phyloP scores from a whole-genome alignment of 2,329 filamentous ascomycete species.

The Ceratocystis alfenasii region DNA sequence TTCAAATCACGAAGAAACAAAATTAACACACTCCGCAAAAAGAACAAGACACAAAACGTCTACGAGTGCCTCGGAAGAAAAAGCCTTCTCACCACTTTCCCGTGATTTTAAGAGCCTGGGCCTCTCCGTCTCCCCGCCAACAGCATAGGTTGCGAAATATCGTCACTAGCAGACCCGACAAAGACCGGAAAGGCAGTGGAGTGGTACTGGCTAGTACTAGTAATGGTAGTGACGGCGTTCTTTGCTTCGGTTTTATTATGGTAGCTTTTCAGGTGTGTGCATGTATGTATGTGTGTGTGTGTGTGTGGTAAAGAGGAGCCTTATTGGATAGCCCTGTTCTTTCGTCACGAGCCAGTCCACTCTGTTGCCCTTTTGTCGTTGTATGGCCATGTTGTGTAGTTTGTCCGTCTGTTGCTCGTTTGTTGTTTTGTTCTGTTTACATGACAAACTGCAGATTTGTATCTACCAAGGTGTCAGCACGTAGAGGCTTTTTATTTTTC shows the following conservation, averaged over 20 bases:
- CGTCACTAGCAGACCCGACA: too few species aligned
- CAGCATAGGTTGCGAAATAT: too few species aligned
- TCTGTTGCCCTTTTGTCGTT: neutral
- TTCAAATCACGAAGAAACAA: too few species aligned
- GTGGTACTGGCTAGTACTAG: too few species aligned
- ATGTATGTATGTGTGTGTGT: neutral
- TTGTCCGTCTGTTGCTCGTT: neutral
- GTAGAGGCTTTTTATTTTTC: conserved; percentile 13
- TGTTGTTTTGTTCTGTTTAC: conserved; percentile 31
- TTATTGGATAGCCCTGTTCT: neutral
- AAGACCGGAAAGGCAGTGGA: too few species aligned
- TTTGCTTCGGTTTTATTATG: neutral
- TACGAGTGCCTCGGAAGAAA: too few species aligned
- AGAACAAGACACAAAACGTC: too few species aligned
- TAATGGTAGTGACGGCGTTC: neutral
- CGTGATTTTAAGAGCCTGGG: too few species aligned
- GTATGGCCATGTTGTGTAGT: neutral
- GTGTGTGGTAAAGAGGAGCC: neutral
- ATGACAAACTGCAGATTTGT: conserved; percentile 53
- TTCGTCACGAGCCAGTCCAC: neutral
- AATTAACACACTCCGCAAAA: too few species aligned
- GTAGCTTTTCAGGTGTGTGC: neutral
- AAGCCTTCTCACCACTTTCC: too few species aligned
- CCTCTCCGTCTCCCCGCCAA: too few species aligned
- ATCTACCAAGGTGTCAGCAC: conserved; percentile 33